Evolutionary conservation across 169 alveolate species (phyloP).

Genomic region (Babesia ovata): DNA sequence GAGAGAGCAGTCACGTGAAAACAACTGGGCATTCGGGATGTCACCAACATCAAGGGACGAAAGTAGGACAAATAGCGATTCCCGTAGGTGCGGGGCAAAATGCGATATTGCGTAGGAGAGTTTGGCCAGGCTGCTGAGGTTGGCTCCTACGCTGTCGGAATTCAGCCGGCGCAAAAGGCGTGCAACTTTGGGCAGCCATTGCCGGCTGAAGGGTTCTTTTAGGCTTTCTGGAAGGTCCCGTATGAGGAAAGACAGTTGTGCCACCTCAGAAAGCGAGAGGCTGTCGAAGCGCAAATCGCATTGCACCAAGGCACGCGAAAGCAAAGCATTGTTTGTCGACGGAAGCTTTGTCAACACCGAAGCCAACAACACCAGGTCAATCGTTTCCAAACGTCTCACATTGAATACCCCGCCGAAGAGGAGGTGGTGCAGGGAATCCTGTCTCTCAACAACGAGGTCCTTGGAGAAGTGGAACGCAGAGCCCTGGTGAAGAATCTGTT

Average conservation of each 20-base stretch:
- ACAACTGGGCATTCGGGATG: background rate
- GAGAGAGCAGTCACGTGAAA: constrained; percentile 34
- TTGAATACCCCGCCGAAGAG: constrained; percentile 43
- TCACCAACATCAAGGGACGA: background rate
- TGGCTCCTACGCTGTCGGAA: background rate
- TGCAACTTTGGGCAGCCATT: constrained; percentile 30
- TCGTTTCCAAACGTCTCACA: constrained; percentile 21
- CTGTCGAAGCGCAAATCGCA: constrained; percentile 13
- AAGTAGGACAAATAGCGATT: background rate
- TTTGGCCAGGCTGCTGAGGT: constrained; percentile 46
- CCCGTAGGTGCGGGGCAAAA: background rate
- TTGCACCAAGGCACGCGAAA: constrained; percentile 28
- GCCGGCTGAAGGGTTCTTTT: background rate
- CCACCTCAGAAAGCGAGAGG: constrained; percentile 19
- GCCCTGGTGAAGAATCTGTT: constrained; percentile 65
- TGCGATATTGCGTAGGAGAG: constrained; percentile 31
- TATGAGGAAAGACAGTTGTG: constrained; percentile 9
- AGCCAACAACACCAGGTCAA: constrained; percentile 32
- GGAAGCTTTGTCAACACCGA: constrained; percentile 33
- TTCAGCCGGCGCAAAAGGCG: constrained; percentile 1
- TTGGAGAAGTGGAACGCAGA: constrained; percentile 59
- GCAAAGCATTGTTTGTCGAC: constrained; percentile 11
- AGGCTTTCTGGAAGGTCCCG: constrained; percentile 7
- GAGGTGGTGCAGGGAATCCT: constrained; percentile 16
- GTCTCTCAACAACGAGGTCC: background rate